Conservation (phyloP, 768 basidiomycete genomes). For the Lenzites betulinus region DNA sequence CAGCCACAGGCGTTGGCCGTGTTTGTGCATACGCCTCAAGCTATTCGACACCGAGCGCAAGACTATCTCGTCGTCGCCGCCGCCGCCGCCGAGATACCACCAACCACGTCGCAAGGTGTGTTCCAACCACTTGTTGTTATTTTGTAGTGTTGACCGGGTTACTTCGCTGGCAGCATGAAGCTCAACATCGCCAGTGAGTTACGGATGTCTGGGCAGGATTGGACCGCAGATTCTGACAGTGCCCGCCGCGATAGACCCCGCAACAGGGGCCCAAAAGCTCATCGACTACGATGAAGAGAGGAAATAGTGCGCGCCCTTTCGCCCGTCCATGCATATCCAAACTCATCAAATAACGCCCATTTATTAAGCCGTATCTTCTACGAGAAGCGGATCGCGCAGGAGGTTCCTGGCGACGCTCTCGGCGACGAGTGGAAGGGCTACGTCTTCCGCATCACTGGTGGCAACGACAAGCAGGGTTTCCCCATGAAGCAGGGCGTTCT, state of each 20-base stretch:
- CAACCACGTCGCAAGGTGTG: conserved; percentile 43
- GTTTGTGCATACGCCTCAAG: conserved; percentile 30
- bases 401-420: conserved; percentile 87
- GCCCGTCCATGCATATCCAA: background rate
- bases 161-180: conserved; percentile 70
- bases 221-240: conserved; percentile 1
- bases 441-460: conserved; percentile 94
- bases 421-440: conserved; percentile 98
- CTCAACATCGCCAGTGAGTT: conserved; percentile 93
- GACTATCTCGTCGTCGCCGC: conserved; percentile 40
- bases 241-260: conserved; percentile 64
- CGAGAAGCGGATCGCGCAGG: conserved; percentile 96
- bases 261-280: conserved; percentile 96
- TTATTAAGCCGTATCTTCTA: conserved; percentile 83
- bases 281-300: conserved; percentile 93
- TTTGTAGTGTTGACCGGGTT: conserved; percentile 4
- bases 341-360: background rate
- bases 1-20: conserved; percentile 31
- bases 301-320: conserved; percentile 57
- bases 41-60: conserved; percentile 35
- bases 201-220: conserved; percentile 13
- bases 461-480: conserved; percentile 99
- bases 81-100: conserved; percentile 38
- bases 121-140: conserved; percentile 32
- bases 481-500: conserved; percentile 99